Percentiles rank a stretch among this genome's conserved stretches.
These are phyloP conservation scores for Acorus gramineus DNA, from an alignment of 106 monocot species.

Conservation along the genomic window DNA sequence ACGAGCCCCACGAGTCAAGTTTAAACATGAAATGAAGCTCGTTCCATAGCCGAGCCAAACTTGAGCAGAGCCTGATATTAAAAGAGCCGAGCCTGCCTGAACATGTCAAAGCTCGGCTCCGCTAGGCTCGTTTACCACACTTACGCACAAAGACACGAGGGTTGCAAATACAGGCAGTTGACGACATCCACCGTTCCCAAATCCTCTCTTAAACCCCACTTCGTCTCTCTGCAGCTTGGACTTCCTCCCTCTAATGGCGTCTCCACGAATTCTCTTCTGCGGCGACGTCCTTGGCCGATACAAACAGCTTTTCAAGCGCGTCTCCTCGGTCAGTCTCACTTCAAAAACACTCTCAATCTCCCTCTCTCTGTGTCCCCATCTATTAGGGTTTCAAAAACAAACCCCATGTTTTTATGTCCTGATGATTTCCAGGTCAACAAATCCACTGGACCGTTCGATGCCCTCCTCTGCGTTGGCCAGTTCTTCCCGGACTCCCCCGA, in stretches of 20 bases:
- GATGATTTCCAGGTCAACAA: slow-evolving; percentile 55
- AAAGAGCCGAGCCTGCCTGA: too few relatives aligned
- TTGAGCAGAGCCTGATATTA: too few relatives aligned
- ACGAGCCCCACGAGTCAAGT: too few relatives aligned
- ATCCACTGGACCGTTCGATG: slow-evolving; percentile 85
- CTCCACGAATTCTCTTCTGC: slow-evolving; percentile 59
- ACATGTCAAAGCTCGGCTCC: too few relatives aligned
- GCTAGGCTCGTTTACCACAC: too few relatives aligned
- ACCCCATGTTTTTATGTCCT: not conserved
- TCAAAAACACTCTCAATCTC: not conserved
- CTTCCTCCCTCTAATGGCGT: slow-evolving; percentile 4
- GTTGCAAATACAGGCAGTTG: too few relatives aligned
- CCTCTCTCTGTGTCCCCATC: not conserved
- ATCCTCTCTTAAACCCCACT: not conserved
- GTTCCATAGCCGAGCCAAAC: too few relatives aligned
- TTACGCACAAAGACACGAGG: too few relatives aligned
- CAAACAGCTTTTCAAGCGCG: slow-evolving; percentile 84
- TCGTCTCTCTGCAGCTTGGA: not conserved
- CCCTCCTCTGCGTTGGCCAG: slow-evolving; percentile 86
- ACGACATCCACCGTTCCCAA: not conserved
- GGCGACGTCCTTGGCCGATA: slow-evolving; percentile 74
- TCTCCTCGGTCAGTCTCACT: slow-evolving; percentile 36
- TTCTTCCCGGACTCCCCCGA: slow-evolving; percentile 67
- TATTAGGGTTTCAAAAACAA: not conserved
- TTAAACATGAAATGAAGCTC: too few relatives aligned